Base-by-base conservation (phyloP, 2,329 filamentous ascomycete genomes). In the Microsporum audouinii region DNA sequence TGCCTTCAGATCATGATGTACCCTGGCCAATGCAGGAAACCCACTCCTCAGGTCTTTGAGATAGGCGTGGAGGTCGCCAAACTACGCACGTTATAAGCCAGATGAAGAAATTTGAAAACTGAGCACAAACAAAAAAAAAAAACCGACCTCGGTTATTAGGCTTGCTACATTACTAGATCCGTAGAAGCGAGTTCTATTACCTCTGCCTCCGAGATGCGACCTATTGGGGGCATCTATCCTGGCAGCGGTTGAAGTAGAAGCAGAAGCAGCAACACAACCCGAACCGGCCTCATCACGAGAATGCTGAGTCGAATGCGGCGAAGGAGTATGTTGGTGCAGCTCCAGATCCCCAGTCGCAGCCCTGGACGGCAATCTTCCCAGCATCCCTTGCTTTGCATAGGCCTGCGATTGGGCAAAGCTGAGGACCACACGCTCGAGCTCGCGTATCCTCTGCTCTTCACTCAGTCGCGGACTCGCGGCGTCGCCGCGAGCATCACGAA, bases 151-250 rank as follows among this genome's bases (percentile, higher is more conserved):
- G 4, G 73, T 67, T 33, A 75, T 69, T 34, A 76, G 60, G 62
- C 71, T 75, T 34, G 72, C 71, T 60, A 72, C 69, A 34, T 75
- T 75, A 6, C 74, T 74, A 2, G 70, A 71, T 5, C 74, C 74
- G 47, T 71, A 73, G 60, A 73, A 76, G 0, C 74, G 71, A n/a
- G 73, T 75, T 62, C 69, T 71, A 0, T 72, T 75, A 59, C 75
- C 73, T 45, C 27, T 47, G 43, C 23, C 23, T 14, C 43, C 17
- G 17, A 27, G 2, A 8, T 23, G 43, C 10, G 43, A 27, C 8
- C 23, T 47, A 23, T 17, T 29, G 43, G 17, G 43, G 5, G 10
- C 43, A 47, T 47, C 43, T 17, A 27, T 17, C 17, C 43, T 47
- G 5, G 23, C 6, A 10, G 23, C 6, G 17, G 41, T 17, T 3